Percentiles rank a stretch among this genome's conserved stretches.
Conservation (phyloP, 2,329 filamentous ascomycete species). For the Triangularia setosa region DNA sequence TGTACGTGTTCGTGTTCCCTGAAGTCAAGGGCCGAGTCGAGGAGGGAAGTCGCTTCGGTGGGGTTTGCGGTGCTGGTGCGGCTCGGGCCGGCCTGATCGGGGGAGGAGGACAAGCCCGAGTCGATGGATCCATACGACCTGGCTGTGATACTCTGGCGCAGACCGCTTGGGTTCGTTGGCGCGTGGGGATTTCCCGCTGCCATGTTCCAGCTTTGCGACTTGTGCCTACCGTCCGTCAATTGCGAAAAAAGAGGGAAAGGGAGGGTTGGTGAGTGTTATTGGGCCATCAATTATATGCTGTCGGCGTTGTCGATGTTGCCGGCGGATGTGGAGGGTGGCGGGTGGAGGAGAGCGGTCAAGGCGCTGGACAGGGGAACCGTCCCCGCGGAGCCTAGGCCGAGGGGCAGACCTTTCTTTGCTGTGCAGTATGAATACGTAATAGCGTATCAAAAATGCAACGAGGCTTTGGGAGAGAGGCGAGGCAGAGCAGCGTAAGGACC, state of each 20-base stretch:
- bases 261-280: background rate
- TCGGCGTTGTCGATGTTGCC: background rate
- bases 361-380: background rate
- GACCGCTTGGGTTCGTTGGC: slow-evolving; percentile 42
- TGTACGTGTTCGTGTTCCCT: slow-evolving; percentile 37
- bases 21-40: slow-evolving; percentile 35
- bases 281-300: background rate
- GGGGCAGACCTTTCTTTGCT: no score
- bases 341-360: background rate
- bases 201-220: background rate
- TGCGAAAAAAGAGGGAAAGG: background rate
- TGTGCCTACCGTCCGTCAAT: background rate
- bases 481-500: no score
- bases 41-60: slow-evolving; percentile 51
- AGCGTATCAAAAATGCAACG: background rate
- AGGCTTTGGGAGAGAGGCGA: background rate
- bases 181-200: slow-evolving; percentile 30
- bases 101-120: slow-evolving; percentile 1
- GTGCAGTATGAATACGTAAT: background rate
- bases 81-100: slow-evolving; percentile 25
- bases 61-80: slow-evolving; percentile 19
- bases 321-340: background rate
- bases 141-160: slow-evolving; percentile 43
- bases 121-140: slow-evolving; percentile 19
- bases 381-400: background rate